Conservation (phyloP, 805 yeast species). For the Candida ponderosae region DNA sequence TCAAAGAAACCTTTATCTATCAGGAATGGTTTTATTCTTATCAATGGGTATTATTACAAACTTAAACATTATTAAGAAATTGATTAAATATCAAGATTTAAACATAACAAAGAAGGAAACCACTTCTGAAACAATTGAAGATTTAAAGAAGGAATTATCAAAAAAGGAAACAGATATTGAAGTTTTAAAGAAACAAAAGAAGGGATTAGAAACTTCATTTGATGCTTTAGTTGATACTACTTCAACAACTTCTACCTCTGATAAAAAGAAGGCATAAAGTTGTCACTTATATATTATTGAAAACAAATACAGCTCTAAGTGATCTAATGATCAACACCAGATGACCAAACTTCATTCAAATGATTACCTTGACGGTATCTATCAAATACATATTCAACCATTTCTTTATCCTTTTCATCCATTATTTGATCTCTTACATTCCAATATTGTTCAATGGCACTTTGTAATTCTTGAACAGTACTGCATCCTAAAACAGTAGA, state of each 20-base stretch:
- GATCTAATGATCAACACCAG: constrained; percentile 28
- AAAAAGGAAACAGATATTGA: constrained; percentile 36
- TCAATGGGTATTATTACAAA: constrained; percentile 47
- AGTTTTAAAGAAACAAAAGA: constrained; percentile 42
- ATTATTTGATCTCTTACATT: constrained; percentile 26
- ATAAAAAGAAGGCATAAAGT: constrained; percentile 19
- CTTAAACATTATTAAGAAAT: constrained; percentile 40
- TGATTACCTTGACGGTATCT: constrained; percentile 38
- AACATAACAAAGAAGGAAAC: constrained; percentile 10
- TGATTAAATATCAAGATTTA: constrained; percentile 38
- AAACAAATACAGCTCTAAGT: background rate
- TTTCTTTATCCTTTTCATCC: constrained; percentile 30
- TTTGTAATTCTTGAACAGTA: constrained; percentile 49
- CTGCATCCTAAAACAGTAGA: constrained; percentile 77
- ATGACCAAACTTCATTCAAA: constrained; percentile 59
- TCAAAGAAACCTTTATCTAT: constrained; percentile 54
- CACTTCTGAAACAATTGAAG: constrained; percentile 12
- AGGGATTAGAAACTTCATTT: constrained; percentile 41
- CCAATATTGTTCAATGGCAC: constrained; percentile 54
- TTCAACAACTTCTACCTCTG: constrained; percentile 4
- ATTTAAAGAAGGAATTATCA: constrained; percentile 28
- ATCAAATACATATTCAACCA: constrained; percentile 35
- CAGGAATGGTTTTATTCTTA: constrained; percentile 55
- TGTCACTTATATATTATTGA: background rate
- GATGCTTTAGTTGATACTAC: constrained; percentile 29